Conservation (phyloP, 805 yeast genomes). For the Cyberlindnera americana region DNA sequence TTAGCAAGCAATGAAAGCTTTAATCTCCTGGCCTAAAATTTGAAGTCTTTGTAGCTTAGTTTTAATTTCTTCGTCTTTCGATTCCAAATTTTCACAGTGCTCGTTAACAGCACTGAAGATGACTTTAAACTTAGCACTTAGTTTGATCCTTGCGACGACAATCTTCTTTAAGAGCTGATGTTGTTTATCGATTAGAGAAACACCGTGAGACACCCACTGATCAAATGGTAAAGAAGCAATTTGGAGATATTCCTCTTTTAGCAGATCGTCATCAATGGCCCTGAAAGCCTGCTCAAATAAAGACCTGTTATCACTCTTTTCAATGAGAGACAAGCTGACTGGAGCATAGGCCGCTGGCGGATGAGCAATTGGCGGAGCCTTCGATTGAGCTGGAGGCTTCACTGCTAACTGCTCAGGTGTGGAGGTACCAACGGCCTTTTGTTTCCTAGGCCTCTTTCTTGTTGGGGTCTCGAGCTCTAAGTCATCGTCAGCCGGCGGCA, state of each 20-base stretch:
- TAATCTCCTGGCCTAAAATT: constrained; percentile 40
- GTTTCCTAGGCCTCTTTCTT: too few species aligned
- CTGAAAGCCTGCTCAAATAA: constrained; percentile 19
- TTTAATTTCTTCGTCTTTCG: constrained; percentile 32
- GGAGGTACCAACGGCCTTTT: too few species aligned
- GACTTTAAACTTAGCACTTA: constrained; percentile 36
- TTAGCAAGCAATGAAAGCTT: constrained; percentile 31
- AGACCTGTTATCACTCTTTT: constrained; percentile 3
- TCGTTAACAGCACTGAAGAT: constrained; percentile 37
- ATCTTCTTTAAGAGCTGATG: constrained; percentile 32
- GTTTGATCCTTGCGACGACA: constrained; percentile 36
- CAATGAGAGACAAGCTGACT: constrained; percentile 8
- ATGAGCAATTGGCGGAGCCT: too few species aligned
- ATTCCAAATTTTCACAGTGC: constrained; percentile 32
- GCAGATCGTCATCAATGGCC: constrained; percentile 19
- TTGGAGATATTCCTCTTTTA: constrained; percentile 26
- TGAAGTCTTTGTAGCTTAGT: constrained; percentile 35
- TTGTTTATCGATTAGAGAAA: constrained; percentile 32
- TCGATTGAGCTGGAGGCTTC: too few species aligned
- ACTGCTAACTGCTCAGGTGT: too few species aligned
- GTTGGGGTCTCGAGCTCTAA: constrained; percentile 17
- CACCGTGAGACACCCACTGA: constrained; percentile 39
- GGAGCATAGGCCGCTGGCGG: constrained; percentile 9
- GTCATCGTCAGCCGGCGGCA: constrained; percentile 14
- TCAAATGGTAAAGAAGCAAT: constrained; percentile 26